Conservation (phyloP, 2,329 filamentous ascomycete genomes). For the Aquanectria penicillioides region DNA sequence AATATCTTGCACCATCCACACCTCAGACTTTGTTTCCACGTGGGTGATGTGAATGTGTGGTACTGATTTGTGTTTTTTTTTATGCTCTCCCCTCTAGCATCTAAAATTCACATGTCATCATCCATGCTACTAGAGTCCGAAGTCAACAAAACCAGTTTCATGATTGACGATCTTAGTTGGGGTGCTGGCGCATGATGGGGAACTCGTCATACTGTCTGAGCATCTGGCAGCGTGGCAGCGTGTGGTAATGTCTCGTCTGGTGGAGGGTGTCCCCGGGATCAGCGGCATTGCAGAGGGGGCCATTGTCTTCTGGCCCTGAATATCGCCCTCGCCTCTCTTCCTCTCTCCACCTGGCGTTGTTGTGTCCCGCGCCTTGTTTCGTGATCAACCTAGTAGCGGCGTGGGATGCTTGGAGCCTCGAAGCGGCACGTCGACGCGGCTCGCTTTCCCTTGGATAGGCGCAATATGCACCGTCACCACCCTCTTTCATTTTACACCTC, state of each 20-base stretch:
- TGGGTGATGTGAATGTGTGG: neutral
- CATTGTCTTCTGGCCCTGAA: no score
- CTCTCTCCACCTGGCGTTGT: neutral
- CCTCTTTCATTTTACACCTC: neutral
- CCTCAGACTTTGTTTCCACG: neutral
- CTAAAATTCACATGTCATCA: neutral
- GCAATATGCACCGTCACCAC: neutral
- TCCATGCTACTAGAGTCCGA: neutral
- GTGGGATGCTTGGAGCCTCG: constrained; percentile 6
- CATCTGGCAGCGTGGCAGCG: neutral
- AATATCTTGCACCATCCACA: neutral
- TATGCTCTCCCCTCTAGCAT: neutral
- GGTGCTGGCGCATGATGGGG: neutral
- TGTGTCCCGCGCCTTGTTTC: neutral
- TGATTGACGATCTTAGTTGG: neutral
- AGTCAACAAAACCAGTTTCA: neutral
- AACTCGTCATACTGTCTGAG: neutral
- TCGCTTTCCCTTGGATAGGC: no score
- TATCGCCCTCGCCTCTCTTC: neutral
- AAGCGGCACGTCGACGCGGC: no score
- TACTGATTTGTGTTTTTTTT: neutral
- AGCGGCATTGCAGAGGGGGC: neutral
- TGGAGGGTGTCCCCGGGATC: no score
- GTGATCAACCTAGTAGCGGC: no score
- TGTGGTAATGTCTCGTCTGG: neutral